Conservation (phyloP, 2,329 filamentous ascomycete genomes). For the Mycosphaerelloides madeirae region DNA sequence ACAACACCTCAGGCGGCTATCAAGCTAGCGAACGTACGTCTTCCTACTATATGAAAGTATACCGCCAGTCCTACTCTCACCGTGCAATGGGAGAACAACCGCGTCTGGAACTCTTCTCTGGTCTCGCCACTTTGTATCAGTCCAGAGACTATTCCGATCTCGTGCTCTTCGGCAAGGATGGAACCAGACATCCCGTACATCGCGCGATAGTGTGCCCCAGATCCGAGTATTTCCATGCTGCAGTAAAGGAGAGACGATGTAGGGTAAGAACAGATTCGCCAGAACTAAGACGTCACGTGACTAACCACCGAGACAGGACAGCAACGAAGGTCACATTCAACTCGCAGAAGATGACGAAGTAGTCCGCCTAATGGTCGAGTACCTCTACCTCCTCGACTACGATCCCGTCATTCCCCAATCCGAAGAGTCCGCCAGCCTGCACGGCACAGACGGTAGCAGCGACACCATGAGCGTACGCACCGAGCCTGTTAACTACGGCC, state of each 20-base stretch:
- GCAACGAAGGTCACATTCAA: slow-evolving; percentile 19
- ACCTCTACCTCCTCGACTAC: slow-evolving; percentile 27
- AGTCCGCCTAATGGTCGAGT: slow-evolving; percentile 22
- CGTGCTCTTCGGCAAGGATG: slow-evolving; percentile 15
- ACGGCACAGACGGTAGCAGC: slow-evolving; percentile 10
- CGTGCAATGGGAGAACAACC: slow-evolving; percentile 16
- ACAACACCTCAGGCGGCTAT: too few relatives aligned
- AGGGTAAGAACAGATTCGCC: slow-evolving; percentile 8
- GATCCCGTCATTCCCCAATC: slow-evolving; percentile 12
- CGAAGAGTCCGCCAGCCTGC: slow-evolving; percentile 3
- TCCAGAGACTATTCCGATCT: slow-evolving; percentile 22
- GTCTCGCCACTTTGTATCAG: slow-evolving; percentile 17
- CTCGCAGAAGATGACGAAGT: slow-evolving; percentile 25
- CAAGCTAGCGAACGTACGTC: too few relatives aligned
- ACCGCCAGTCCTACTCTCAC: neutral
- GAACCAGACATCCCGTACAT: slow-evolving; percentile 17
- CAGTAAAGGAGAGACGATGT: slow-evolving; percentile 18
- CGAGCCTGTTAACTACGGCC: slow-evolving; percentile 21
- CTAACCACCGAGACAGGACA: slow-evolving; percentile 15
- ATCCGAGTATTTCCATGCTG: slow-evolving; percentile 17
- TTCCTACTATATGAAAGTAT: neutral
- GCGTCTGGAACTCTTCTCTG: slow-evolving; percentile 14
- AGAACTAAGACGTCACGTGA: neutral
- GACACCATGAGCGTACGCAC: slow-evolving; percentile 20
- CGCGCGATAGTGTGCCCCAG: slow-evolving; percentile 24